Conservation (phyloP, 306 rosid genomes). For the Fragaria vesca region DNA sequence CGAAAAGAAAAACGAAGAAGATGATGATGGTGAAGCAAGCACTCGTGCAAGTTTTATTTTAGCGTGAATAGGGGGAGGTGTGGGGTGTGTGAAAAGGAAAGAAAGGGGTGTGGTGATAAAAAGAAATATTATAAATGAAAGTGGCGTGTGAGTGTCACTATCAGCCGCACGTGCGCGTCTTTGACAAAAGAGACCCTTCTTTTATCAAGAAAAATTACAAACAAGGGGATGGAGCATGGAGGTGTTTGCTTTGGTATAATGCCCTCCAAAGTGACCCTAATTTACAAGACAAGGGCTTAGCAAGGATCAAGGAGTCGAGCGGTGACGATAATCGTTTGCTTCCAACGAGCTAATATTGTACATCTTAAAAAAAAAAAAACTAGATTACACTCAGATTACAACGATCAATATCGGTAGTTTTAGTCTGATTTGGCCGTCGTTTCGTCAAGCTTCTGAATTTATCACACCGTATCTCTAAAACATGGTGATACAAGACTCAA, state of each 20-base stretch:
- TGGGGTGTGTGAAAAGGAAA: constrained; percentile 11
- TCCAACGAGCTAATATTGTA: neutral
- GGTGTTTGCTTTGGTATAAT: neutral
- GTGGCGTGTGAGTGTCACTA: constrained; percentile 32
- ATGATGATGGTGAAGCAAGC: constrained; percentile 42
- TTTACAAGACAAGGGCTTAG: neutral
- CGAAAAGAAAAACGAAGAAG: constrained; percentile 12
- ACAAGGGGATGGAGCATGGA: neutral
- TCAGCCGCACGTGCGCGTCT: constrained; percentile 68
- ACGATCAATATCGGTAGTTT: fast-evolving
- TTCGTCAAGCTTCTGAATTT: neutral
- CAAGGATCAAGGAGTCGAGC: no score
- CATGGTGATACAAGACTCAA: no score
- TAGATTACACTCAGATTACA: neutral
- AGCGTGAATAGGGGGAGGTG: neutral
- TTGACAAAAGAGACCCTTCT: constrained; percentile 18
- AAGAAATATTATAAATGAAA: neutral
- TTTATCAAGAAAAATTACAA: neutral
- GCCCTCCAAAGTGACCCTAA: neutral
- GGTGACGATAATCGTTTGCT: no score
- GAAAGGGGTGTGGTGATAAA: constrained; percentile 1
- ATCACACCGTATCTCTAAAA: no score
- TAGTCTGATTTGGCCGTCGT: neutral
- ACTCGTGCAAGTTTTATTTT: constrained; percentile 56
- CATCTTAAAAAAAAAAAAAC: no score